Conservation (phyloP, 2,329 filamentous ascomycete species). For the Phialophora tarda region DNA sequence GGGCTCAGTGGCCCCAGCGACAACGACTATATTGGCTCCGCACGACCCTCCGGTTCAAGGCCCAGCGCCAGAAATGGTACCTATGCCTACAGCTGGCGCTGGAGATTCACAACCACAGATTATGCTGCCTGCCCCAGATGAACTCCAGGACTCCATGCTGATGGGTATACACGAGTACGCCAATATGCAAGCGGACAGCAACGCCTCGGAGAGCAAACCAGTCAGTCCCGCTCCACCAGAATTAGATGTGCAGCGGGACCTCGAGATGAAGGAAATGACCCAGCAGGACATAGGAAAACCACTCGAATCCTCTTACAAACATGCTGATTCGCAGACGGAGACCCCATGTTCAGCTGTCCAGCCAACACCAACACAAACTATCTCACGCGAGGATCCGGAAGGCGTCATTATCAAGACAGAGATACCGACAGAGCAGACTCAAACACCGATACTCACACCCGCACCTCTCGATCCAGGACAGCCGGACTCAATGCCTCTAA, state of each 20-base stretch:
- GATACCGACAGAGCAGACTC: not conserved
- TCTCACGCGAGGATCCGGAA: conserved; percentile 4
- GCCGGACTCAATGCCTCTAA: not conserved
- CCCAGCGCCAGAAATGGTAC: not conserved
- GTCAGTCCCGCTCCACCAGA: conserved; percentile 11
- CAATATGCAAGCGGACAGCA: conserved; percentile 30
- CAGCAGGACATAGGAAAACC: not conserved
- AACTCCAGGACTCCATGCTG: conserved; percentile 43
- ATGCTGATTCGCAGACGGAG: not conserved
- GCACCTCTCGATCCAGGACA: not conserved
- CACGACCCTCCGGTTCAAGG: not conserved
- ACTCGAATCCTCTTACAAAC: not conserved
- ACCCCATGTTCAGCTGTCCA: not conserved
- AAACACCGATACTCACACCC: not conserved
- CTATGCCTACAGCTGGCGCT: not conserved
- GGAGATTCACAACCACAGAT: not conserved
- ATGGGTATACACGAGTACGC: conserved; percentile 55
- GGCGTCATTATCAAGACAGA: conserved; percentile 18
- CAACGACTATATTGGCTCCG: conserved; percentile 1
- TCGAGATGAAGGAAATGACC: conserved; percentile 3
- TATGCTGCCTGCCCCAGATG: conserved; percentile 6
- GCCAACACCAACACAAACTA: not conserved
- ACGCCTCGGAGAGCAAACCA: conserved; percentile 9
- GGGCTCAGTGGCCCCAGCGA: conserved; percentile 1
- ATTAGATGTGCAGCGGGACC: not conserved